Base-by-base conservation (phyloP, 305 asterid genomes). In the Rubia peregrina region DNA sequence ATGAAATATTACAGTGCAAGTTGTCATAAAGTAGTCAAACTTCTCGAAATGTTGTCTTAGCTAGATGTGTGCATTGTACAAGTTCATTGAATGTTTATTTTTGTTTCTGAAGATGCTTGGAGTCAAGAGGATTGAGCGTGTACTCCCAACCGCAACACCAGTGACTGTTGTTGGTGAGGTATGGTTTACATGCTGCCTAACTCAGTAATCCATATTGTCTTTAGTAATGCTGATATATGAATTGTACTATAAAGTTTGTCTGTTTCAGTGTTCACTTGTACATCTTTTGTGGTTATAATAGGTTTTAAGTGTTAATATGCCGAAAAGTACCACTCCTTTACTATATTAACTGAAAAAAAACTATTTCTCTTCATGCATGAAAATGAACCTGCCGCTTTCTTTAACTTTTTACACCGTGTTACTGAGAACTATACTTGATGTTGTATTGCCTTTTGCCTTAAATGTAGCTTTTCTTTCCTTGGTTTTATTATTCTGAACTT, bases 41-140 rank as follows among this genome's bases (percentile, higher is more conserved):
- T 71, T 61, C 53, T 24, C 7, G 46, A 33, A 44, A 69, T 73
- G 68, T 9, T 68, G 53, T 60, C 40, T 71, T 55, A 60, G 24
- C 24, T 33, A 9, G 53, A 36, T 17, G 4, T 21, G 59, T 64
- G 59, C 73, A 68, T 51, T 6, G 14, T 64, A 1, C 46, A 33
- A 66, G 53, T 68, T 73, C 57, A 55, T 19, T 71, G 44, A 72
- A 64, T 71, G 70, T 77, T 69, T 56, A 67, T 51, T 30, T 42
- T 61, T 65, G 60, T 74, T 68, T 70, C 55, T 78, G 73, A 74
- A 92, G 99, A 95, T 92, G 99, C 96, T 92, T 72, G 99, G 99
- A 72, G 99, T 90, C 79, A 95, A 88, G 94, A 90, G 96, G 83
- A 85, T 87, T 72, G 99, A 95, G 80, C 98, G 98, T 44, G 95